Evolutionary conservation across 2,329 filamentous ascomycete genomes (phyloP), one percentile per base, ranked within the genome.

Genomic region (Thyridium curvatum): DNA sequence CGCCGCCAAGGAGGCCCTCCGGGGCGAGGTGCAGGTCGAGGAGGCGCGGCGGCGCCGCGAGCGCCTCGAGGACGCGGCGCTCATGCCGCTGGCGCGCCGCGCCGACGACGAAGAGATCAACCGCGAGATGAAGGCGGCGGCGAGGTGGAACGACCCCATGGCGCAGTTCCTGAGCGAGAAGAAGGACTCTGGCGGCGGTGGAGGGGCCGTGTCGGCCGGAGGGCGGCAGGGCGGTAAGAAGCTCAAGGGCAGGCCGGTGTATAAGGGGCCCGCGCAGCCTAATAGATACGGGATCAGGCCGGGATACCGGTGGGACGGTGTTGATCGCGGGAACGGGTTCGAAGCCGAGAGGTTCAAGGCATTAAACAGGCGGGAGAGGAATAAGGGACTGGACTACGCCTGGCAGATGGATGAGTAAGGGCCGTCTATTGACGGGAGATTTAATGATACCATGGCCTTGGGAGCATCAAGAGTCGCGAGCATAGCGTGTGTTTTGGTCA

Each of bases 291-390:
- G 86, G 1, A 97, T 98, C 45, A 74, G 83, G 44, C 93, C 93
- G 0, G 94, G 93, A 0, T 88, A 94, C 66, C 72, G 87, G 47
- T 98, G 93, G 93, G 93, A 98, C 69, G 93, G 94, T 6, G 93
- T 98, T 14, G 93, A 98, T 68, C 74, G 93, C 48, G 74, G 87
- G 15, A 98, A 88, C 64, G 91, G 91, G 1, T 97, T 96, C 58
- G 93, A 98, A 66, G 84, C 79, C 45, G 84, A 96, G 56, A 85
- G 90, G 66, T 97, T 97, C 65, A 88, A 85, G 58, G 86, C 89
- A 3, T 69, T 90, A 48, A 96, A 96, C 59, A 71, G 79, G 49
- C 77, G 77, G 49, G 79, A 82, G 52, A 80, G 89, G 57, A 79
- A 84, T 51, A 84, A 86, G 61, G 83, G 83, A 26, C 61, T 97